A percentile compares a stretch with the other conserved stretches of the same genome.
Evolutionary conservation across 1,139 yeast species (phyloP).

Genomic region (Blastobotrys serpentis): DNA sequence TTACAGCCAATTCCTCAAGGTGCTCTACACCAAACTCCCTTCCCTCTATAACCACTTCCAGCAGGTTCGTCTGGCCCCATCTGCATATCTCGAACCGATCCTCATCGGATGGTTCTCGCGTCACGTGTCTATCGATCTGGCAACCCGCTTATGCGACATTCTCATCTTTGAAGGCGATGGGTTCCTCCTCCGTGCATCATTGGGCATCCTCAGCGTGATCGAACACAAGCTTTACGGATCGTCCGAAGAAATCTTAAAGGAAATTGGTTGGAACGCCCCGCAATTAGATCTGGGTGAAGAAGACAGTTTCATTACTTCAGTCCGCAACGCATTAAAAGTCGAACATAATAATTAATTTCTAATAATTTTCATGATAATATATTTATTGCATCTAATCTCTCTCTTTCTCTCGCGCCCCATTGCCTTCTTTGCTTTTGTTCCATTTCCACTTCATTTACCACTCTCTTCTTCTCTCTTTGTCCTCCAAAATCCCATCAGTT

Average conservation of each 20-base stretch:
- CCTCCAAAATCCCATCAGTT: too few relatives aligned
- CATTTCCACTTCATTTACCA: too few relatives aligned
- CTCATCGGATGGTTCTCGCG: slow-evolving; percentile 40
- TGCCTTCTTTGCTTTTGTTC: too few relatives aligned
- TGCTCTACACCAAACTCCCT: slow-evolving; percentile 47
- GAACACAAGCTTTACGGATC: slow-evolving; percentile 56
- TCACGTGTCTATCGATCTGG: slow-evolving; percentile 40
- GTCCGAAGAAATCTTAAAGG: slow-evolving; percentile 45
- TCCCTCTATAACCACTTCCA: slow-evolving; percentile 53
- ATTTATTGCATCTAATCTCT: neutral
- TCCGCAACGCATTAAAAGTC: slow-evolving; percentile 17
- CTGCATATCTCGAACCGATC: slow-evolving; percentile 41
- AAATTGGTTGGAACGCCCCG: slow-evolving; percentile 35
- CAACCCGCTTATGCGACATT: slow-evolving; percentile 53
- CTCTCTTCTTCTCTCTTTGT: too few relatives aligned
- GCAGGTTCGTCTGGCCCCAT: slow-evolving; percentile 41
- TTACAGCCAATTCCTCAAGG: slow-evolving; percentile 48
- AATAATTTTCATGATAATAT: slow-evolving; percentile 7
- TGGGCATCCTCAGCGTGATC: slow-evolving; percentile 49
- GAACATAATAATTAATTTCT: neutral
- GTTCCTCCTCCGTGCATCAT: slow-evolving; percentile 47
- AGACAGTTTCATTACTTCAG: slow-evolving; percentile 45
- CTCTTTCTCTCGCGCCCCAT: neutral
- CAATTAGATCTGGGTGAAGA: slow-evolving; percentile 50
- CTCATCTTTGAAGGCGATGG: slow-evolving; percentile 61